These are phyloP conservation scores for Cladophialophora exuberans DNA, from an alignment of 2,329 filamentous ascomycete genomes.

Conservation along the genomic window DNA sequence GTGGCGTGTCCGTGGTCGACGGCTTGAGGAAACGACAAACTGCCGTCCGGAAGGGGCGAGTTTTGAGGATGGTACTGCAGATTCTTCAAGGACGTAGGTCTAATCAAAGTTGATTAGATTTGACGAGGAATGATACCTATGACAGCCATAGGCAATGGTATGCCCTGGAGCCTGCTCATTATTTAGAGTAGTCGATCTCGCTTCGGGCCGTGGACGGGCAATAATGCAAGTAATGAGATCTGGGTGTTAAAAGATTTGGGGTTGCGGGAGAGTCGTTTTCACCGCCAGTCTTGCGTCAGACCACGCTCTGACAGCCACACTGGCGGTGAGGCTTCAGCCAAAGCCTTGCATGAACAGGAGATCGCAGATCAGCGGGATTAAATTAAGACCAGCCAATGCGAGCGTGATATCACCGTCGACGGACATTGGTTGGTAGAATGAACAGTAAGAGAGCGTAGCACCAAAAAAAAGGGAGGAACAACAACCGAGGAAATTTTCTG, in stretches of 20 bases:
- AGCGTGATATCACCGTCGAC: not conserved
- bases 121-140: not conserved
- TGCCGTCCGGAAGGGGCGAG: too few species aligned
- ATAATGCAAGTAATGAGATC: conserved; percentile 16
- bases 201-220: conserved; percentile 24
- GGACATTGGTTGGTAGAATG: not conserved
- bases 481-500: not conserved
- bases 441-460: not conserved
- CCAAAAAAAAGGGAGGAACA: not conserved
- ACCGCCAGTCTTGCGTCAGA: conserved; percentile 29
- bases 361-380: conserved; percentile 13
- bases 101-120: not conserved
- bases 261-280: conserved; percentile 6
- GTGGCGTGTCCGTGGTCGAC: too few species aligned
- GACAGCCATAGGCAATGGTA: conserved; percentile 2
- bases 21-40: too few species aligned
- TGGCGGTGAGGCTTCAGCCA: conserved; percentile 17
- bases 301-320: conserved; percentile 10
- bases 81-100: not conserved
- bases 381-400: not conserved
- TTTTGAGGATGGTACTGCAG: not conserved
- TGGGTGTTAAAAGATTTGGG: not conserved
- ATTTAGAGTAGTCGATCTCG: conserved; percentile 12
- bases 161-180: conserved; percentile 1
- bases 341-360: conserved; percentile 19